Base-by-base conservation (phyloP, 2,329 filamentous ascomycete genomes). In the Amesomyces nigricolor region DNA sequence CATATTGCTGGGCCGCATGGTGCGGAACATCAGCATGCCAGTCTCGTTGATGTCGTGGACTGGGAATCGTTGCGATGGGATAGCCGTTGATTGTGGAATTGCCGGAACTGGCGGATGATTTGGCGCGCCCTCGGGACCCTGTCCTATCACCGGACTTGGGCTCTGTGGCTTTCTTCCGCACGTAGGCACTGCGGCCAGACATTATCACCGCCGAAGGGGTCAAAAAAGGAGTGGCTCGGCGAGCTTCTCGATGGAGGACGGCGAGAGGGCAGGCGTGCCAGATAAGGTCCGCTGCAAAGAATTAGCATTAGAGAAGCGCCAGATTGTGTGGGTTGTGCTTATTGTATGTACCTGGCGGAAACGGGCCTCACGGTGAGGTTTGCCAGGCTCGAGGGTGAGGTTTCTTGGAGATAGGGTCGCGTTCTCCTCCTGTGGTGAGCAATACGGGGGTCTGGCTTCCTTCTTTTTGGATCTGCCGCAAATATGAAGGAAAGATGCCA, bases 151-250 rank as follows among this genome's bases (percentile, higher is more conserved):
- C 68, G 3, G 66, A 60, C 51, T 73, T 76, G 26, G 73, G 70
- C 55, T 81, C 76, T 0, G 75, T 78, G 60, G 78, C 80, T 70
- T 80, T 81, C 66, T 81, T 81, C 63, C 80, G 77, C 65, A 80
- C 79, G 61, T 79, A 74, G 32, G 79, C 80, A 67, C 79, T 82
- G 53, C 80, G 72, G 57, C 78, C 79, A 6, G 80, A 83, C 80
- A 83, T 83, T n/a, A 43, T 53, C 22, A 35, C 22, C 30, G 37
- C 8, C 10, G 6, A 9, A 5, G 26, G 16, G 17, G 17, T 42
- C 35, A 11, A 11, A 22, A 26, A 19, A 29, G 14, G 44, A 26
- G 22, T 26, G 22, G 22, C 22, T 26, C 22, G 22, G 22, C 22
- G 22, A 26, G 22, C 4, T 26, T 26, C 22, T 26, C 22, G 22